Evolutionary conservation across 1,139 yeast genomes (phyloP).

Genomic region (Pneumocystis canis): DNA sequence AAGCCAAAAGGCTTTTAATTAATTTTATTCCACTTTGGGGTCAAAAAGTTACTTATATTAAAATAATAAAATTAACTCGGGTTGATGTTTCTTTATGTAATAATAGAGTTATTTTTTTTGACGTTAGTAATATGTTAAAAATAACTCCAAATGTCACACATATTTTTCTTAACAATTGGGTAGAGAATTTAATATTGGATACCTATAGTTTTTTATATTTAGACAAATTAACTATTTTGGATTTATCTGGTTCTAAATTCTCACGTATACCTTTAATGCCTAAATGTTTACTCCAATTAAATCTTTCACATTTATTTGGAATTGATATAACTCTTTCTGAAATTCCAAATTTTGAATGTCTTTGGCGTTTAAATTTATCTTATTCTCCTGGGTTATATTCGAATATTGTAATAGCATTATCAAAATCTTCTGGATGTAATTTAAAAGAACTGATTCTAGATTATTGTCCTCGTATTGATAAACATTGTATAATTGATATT

Average conservation of each 20-base stretch:
- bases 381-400: neutral
- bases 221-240: neutral
- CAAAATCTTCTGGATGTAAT: neutral
- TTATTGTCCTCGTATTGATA: neutral
- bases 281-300: neutral
- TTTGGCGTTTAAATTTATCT: neutral
- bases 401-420: neutral
- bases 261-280: neutral
- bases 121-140: neutral
- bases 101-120: neutral
- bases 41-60: neutral
- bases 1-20: neutral
- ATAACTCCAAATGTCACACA: neutral
- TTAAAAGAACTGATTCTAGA: neutral
- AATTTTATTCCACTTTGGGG: neutral
- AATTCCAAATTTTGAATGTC: neutral
- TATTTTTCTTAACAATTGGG: neutral
- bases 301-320: neutral
- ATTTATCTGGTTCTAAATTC: neutral
- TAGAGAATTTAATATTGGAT: neutral
- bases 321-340: neutral
- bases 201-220: neutral
- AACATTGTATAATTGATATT: neutral
- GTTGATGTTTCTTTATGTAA: neutral
- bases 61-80: neutral